Evolutionary conservation across 108 stramenopile species (phyloP).

Genomic region (Cyclostephanos invisitatus): DNA sequence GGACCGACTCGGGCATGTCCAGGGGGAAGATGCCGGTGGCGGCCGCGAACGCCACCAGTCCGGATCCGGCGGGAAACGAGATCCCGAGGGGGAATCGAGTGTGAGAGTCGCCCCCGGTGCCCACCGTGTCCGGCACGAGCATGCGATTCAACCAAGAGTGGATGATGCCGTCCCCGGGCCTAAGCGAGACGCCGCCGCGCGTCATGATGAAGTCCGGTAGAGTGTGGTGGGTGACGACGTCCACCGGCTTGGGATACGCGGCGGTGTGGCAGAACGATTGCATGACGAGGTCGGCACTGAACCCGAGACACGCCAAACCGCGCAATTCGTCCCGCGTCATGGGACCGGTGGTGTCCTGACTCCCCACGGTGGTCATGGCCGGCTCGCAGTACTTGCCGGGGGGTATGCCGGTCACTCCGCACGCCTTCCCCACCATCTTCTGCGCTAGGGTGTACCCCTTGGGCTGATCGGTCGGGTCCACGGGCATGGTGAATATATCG

Average conservation of each 20-base stretch:
- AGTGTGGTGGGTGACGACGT: slow-evolving; percentile 96
- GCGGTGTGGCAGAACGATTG: slow-evolving; percentile 97
- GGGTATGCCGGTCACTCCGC: slow-evolving; percentile 84
- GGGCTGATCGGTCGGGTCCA: slow-evolving; percentile 65
- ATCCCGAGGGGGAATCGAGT: slow-evolving; percentile 97
- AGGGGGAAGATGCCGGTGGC: slow-evolving; percentile 96
- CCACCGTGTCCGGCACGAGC: slow-evolving; percentile 96
- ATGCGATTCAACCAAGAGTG: slow-evolving; percentile 97
- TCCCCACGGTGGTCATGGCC: slow-evolving; percentile 94
- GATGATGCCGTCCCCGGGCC: slow-evolving; percentile 96
- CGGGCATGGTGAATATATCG: slow-evolving; percentile 81
- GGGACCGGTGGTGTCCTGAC: slow-evolving; percentile 96
- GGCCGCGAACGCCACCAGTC: slow-evolving; percentile 94
- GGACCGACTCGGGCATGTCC: slow-evolving; percentile 95
- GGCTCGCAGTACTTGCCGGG: slow-evolving; percentile 96
- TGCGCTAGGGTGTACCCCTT: slow-evolving; percentile 92
- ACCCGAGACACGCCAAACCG: slow-evolving; percentile 92
- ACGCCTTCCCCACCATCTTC: slow-evolving; percentile 95
- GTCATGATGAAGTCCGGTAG: slow-evolving; percentile 96
- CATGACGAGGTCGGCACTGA: slow-evolving; percentile 95
- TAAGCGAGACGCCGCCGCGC: slow-evolving; percentile 92
- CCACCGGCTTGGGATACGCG: slow-evolving; percentile 96
- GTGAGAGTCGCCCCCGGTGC: slow-evolving; percentile 96
- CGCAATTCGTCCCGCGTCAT: slow-evolving; percentile 97
- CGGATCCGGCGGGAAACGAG: slow-evolving; percentile 95